Base-by-base conservation (phyloP, 805 yeast genomes). In the Wickerhamiella nectarea region DNA sequence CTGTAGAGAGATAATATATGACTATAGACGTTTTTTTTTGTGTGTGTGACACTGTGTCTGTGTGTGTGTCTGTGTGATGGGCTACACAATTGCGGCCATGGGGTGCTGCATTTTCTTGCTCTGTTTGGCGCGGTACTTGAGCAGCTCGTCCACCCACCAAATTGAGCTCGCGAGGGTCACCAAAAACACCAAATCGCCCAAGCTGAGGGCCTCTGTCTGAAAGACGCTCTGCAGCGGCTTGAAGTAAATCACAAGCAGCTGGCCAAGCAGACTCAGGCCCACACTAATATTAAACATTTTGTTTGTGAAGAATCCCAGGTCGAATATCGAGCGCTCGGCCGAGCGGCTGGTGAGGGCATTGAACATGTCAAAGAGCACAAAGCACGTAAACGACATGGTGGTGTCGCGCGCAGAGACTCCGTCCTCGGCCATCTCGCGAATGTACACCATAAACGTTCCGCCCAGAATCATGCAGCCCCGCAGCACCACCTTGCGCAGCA, bases 311-410 rank as follows among this genome's bases (percentile, higher is more conserved):
- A 84, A 52, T 0, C 98, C 98, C 38, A 89, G 55, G 56, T 82
- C 80, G 55, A 86, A 81, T 14, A 81, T 74, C 2, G 94, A 81
- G 58, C 84, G 87, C 36, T 84, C 71, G 46, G 80, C 72, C 50
- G 93, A 94, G 56, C 97, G 83, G 62, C 96, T 89, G 12, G 94
- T 69, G 51, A 91, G 68, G 0, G 99, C 99, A 62, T 87, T 91
- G 67, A 91, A 91, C 93, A 91, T 82, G 62, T 91, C 99, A 57
- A 78, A 91, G 45, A 89, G 68, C 9, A 91, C 98, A 64, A 91
- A 91, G 59, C 97, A 84, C 0, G 97, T 91, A 58, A 91, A 91
- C 0, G 98, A 89, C 98, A 91, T 91, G 1, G 99, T 91, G 17
- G 98, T 91, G 60, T 91, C 98, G 64, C 98, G 80, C 11, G 89